A percentile compares a stretch with the other conserved stretches of the same genome.
Evolutionary conservation across 2,329 filamentous ascomycete species (phyloP).

Genomic region (Fusarium subtropicale): DNA sequence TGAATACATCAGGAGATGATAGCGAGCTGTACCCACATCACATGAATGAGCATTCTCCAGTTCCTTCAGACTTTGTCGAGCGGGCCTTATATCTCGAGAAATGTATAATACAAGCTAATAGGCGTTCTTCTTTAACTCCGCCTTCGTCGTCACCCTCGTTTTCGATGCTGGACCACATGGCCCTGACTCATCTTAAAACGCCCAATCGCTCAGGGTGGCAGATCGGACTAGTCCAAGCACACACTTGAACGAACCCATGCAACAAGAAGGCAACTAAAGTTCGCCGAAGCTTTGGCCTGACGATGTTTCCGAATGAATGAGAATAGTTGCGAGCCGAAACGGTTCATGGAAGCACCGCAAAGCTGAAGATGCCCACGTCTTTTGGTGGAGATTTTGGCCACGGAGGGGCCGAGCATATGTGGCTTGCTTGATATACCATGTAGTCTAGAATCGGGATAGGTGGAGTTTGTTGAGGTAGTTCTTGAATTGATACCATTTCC

Average conservation of each 20-base stretch:
- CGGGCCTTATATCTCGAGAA: no score
- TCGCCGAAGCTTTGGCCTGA: not conserved
- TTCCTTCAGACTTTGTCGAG: not conserved
- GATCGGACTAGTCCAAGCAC: not conserved
- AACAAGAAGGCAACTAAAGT: not conserved
- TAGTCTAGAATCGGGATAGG: not conserved
- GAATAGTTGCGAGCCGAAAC: not conserved
- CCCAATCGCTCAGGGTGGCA: no score
- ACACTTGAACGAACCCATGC: not conserved
- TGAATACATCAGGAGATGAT: not conserved
- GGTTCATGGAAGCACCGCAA: not conserved
- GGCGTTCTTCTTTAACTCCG: not conserved
- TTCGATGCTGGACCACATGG: not conserved
- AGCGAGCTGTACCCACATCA: not conserved
- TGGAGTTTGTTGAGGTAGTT: not conserved
- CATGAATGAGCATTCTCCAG: not conserved
- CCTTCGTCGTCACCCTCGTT: not conserved
- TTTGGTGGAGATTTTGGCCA: not conserved
- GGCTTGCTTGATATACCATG: not conserved
- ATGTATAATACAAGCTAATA: not conserved
- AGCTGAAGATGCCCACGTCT: not conserved
- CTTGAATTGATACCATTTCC: slow-evolving; percentile 1
- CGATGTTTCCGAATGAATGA: not conserved
- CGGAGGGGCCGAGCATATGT: not conserved
- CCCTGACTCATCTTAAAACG: not conserved